These are phyloP conservation scores for Aspergillus hancockii DNA, from an alignment of 495 filamentous ascomycete genomes.

Conservation along the genomic window DNA sequence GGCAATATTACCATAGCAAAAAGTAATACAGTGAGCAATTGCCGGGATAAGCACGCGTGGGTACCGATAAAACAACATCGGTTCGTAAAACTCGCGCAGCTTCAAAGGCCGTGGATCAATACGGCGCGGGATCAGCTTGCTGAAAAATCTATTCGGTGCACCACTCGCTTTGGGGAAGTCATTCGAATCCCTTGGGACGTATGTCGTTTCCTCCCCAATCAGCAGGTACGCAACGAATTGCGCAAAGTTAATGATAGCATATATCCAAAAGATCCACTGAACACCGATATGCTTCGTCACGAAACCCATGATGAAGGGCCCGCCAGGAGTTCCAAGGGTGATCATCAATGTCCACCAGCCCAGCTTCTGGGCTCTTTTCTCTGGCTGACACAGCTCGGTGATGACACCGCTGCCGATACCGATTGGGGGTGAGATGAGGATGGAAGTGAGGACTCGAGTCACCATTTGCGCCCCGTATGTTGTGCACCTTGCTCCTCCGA, in stretches of 20 bases:
- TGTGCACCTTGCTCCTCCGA: constrained; percentile 33
- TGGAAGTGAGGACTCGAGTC: constrained; percentile 29
- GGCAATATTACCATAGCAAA: constrained; percentile 34
- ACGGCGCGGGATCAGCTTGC: constrained; percentile 23
- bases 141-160: constrained; percentile 8
- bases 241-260: constrained; percentile 34
- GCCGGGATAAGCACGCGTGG: constrained; percentile 29
- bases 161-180: not conserved
- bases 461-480: constrained; percentile 32
- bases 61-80: constrained; percentile 20
- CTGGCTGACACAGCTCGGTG: constrained; percentile 29
- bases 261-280: constrained; percentile 40
- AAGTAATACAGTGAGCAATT: constrained; percentile 30
- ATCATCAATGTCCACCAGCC: constrained; percentile 38
- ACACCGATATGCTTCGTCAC: constrained; percentile 31
- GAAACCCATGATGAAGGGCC: constrained; percentile 38
- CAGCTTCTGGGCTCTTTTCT: constrained; percentile 31
- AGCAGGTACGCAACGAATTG: constrained; percentile 29
- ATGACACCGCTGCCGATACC: constrained; percentile 37
- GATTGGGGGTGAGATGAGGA: constrained; percentile 35
- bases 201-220: constrained; percentile 33
- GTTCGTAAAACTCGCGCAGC: constrained; percentile 23
- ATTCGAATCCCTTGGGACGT: constrained; percentile 12
- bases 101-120: constrained; percentile 20
- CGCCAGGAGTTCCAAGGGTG: constrained; percentile 31